A percentile compares a stretch with the other conserved stretches of the same genome.
phyloP scores from a whole-genome alignment of 345 rosid species.

The Eucalyptus brandiana region DNA sequence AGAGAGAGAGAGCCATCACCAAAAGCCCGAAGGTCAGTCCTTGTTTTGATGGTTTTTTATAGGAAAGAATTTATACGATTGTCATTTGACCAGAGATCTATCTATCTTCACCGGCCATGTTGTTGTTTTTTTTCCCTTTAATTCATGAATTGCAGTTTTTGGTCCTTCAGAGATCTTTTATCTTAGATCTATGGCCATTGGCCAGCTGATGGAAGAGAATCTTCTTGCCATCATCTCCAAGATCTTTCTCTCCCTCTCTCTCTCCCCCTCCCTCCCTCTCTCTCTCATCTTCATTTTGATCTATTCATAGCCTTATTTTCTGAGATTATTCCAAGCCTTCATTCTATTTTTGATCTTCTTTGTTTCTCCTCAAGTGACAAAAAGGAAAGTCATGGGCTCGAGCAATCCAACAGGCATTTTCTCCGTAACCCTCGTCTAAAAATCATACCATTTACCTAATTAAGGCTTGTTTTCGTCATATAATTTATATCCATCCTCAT shows the following conservation, averaged over 20 bases:
- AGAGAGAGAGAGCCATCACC: conserved; percentile 14
- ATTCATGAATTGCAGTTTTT: background rate
- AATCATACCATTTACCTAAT: background rate
- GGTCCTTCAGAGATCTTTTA: background rate
- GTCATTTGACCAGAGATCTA: background rate
- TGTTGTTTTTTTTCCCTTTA: background rate
- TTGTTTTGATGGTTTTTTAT: background rate
- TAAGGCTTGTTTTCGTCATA: background rate
- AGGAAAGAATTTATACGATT: background rate
- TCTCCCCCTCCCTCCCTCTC: too few relatives aligned
- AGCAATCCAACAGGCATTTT: background rate
- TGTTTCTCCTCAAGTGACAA: background rate
- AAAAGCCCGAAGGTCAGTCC: conserved; percentile 26
- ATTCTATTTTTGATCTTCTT: background rate
- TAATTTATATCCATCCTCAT: background rate
- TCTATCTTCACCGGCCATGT: background rate
- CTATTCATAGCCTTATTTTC: background rate
- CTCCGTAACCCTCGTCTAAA: background rate
- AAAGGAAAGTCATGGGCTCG: background rate
- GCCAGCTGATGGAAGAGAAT: background rate
- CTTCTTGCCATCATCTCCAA: background rate
- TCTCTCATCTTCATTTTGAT: background rate
- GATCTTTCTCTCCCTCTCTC: background rate
- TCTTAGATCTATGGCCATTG: background rate
- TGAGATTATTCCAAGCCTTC: background rate